A percentile compares a stretch with the other conserved stretches of the same genome.
These are phyloP conservation scores for Colletotrichum sp. DNA, from an alignment of 2,329 filamentous ascomycete species.

Conservation along the genomic window DNA sequence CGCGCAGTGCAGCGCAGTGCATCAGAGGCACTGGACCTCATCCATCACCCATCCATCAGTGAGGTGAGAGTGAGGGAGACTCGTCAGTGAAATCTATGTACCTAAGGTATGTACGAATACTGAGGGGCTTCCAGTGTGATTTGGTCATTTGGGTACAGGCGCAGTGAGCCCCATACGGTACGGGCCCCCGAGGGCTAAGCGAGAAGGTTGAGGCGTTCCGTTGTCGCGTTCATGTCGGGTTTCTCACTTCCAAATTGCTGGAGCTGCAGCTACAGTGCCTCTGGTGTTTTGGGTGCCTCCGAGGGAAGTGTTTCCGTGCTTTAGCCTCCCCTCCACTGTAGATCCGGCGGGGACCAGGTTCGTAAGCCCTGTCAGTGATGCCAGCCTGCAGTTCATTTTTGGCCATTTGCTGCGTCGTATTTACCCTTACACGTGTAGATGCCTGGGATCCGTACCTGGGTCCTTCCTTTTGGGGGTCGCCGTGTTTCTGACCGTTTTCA, in stretches of 20 bases:
- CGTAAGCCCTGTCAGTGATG: background rate
- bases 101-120: background rate
- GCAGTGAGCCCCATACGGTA: background rate
- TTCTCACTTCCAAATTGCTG: background rate
- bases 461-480: background rate
- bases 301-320: slow-evolving; percentile 10
- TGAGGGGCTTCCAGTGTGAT: background rate
- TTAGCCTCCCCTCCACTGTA: slow-evolving; percentile 14
- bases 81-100: background rate
- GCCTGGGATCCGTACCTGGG: background rate
- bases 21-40: background rate
- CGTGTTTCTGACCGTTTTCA: background rate
- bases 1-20: background rate
- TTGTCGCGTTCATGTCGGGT: background rate
- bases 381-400: background rate
- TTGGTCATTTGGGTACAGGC: background rate
- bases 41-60: background rate
- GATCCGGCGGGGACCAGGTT: slow-evolving; percentile 3
- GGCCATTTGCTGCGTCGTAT: background rate
- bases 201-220: background rate
- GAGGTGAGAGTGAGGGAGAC: background rate
- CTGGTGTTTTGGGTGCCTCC: background rate
- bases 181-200: background rate
- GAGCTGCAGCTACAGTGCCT: background rate
- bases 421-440: background rate